Evolutionary conservation across 1,284 basidiomycete species (phyloP), one percentile per base, ranked within the genome.

Genomic region (Leccinum huronense): DNA sequence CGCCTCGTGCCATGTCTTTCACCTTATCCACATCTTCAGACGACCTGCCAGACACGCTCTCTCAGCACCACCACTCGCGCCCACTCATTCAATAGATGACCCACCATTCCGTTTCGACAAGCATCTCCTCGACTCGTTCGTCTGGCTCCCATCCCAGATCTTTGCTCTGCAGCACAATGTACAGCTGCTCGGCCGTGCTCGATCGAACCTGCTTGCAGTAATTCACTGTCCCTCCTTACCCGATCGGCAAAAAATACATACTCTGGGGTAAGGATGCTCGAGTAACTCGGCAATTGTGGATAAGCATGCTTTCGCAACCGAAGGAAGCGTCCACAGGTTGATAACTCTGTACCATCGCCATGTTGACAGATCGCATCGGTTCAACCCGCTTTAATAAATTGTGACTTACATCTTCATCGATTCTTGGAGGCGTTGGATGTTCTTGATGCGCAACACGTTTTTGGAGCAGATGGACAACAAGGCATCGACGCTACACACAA

Each of bases 101-200:
- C 65, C 66, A 93, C 94, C 95, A 97, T 72, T 87, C 86, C 11
- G 93, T 94, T 73, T 93, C 90, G 13, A 95, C 76, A 40, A 97
- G 76, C 6, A 91, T 72, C n/a, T 89, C 85, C 72, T 95, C 94
- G 1, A 87, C 81, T 33, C 57, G 66, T 61, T 87, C 88, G 14
- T 88, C 86, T 3, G 84, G 85, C 11, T 90, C 88, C 63, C 80
- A 76, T 0, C 83, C 84, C 7, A 91, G 72, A 65, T 91, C 90
- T 57, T 82, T 82, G 64, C 84, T 85, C 70, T 93, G 90, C 23
- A 94, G 76, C 10, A 84, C 80, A 33, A 93, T 78, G 72, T 94
- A 97, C 0, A 96, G 73, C 66, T 89, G 85, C 74, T 97, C 95
- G 2, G 93, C 91, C 0, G 91, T 86, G 63, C 89, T 86, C 7